Evolutionary conservation across 2,329 filamentous ascomycete species (phyloP).

Genomic region (Chaetoscypha palmicola): DNA sequence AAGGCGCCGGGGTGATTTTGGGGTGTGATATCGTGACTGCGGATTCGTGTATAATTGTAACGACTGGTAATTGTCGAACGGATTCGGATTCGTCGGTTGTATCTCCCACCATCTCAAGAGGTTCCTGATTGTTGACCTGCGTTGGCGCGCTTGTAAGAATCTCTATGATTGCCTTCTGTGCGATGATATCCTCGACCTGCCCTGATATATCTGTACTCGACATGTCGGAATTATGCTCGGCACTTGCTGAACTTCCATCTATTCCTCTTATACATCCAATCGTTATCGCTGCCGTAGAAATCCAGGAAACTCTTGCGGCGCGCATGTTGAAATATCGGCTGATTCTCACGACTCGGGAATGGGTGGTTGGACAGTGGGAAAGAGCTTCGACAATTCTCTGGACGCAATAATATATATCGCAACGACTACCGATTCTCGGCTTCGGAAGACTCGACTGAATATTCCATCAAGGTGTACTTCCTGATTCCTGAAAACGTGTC

Average conservation of each 20-base stretch:
- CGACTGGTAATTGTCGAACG: slow-evolving; percentile 1
- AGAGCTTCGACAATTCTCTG: slow-evolving; percentile 3
- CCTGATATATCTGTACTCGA: background rate
- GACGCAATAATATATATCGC: slow-evolving; percentile 3
- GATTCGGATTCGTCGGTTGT: background rate
- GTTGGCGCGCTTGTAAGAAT: background rate
- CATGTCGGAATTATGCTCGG: background rate
- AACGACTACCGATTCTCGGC: slow-evolving; percentile 14
- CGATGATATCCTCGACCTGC: background rate
- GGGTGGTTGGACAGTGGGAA: background rate
- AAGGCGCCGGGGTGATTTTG: slow-evolving; percentile 21
- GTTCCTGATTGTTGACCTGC: background rate
- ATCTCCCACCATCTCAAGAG: background rate
- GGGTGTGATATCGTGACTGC: slow-evolving; percentile 15
- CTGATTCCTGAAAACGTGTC: background rate
- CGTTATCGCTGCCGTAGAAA: slow-evolving; percentile 11
- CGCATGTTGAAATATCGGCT: slow-evolving; percentile 11
- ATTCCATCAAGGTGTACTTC: slow-evolving; percentile 15
- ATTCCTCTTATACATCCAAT: slow-evolving; percentile 9
- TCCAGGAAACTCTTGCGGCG: slow-evolving; percentile 7
- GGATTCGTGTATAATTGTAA: slow-evolving; percentile 6
- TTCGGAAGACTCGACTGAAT: slow-evolving; percentile 3
- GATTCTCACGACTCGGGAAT: slow-evolving; percentile 2
- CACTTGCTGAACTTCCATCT: background rate
- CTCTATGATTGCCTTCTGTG: background rate